These are phyloP conservation scores for Penicillium cataractarum DNA, from an alignment of 495 filamentous ascomycete genomes.

Conservation along the genomic window DNA sequence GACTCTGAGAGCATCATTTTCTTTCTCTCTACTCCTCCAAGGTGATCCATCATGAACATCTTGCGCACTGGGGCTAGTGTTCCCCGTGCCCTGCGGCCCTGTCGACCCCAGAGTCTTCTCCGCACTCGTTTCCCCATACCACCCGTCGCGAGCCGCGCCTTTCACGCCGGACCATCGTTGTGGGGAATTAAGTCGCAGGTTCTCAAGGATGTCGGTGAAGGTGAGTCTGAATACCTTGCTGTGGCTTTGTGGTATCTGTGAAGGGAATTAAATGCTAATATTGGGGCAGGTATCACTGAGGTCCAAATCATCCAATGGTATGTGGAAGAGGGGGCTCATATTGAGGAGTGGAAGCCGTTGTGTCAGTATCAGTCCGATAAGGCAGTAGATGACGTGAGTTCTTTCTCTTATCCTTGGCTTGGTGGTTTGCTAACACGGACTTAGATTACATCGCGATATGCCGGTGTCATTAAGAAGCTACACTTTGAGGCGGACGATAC, in stretches of 20 bases:
- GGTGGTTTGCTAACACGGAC: conserved; percentile 16
- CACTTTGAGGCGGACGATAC: conserved; percentile 96
- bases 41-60: conserved; percentile 38
- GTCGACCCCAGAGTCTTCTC: conserved; percentile 34
- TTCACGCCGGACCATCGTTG: conserved; percentile 62
- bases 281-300: conserved; percentile 80
- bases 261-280: conserved; percentile 20
- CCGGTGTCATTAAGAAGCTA: conserved; percentile 93
- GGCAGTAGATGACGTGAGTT: conserved; percentile 83
- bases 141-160: conserved; percentile 43
- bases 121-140: conserved; percentile 32
- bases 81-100: conserved; percentile 30
- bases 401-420: neutral
- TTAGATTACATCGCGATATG: conserved; percentile 90
- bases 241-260: neutral
- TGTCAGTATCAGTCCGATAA: conserved; percentile 99
- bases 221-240: conserved; percentile 44
- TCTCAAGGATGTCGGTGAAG: conserved; percentile 96
- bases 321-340: conserved; percentile 90
- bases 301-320: conserved; percentile 99
- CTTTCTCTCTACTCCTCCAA: conserved; percentile 2
- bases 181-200: conserved; percentile 81
- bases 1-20: conserved; percentile 1
- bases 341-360: conserved; percentile 96
- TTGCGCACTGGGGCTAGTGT: conserved; percentile 36